A percentile compares a stretch with the other conserved stretches of the same genome.
Conservation (phyloP, 2,329 filamentous ascomycete species). For the Colletotrichum falcatum region DNA sequence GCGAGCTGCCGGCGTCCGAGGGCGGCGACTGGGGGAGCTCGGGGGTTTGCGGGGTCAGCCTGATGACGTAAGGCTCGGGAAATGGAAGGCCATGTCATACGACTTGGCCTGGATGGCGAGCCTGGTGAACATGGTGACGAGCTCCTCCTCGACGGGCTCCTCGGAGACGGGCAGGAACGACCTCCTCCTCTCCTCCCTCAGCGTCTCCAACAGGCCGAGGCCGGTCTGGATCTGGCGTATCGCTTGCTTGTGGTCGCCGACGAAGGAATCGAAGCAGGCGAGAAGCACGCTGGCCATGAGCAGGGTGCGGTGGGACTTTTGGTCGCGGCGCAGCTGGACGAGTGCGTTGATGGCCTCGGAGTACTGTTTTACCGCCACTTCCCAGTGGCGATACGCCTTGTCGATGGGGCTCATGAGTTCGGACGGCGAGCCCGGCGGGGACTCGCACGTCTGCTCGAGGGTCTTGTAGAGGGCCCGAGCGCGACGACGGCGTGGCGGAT, state of each 20-base stretch:
- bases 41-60: constrained; percentile 55
- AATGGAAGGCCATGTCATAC: constrained; percentile 77
- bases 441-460: constrained; percentile 67
- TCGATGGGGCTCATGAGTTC: constrained; percentile 49
- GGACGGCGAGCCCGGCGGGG: constrained; percentile 60
- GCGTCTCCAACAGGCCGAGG: constrained; percentile 64
- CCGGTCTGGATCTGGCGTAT: constrained; percentile 72
- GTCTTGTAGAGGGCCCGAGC: constrained; percentile 75
- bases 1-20: constrained; percentile 56
- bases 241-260: constrained; percentile 71
- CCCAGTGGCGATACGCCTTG: constrained; percentile 64
- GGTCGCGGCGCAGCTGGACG: constrained; percentile 57
- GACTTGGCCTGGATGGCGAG: constrained; percentile 75
- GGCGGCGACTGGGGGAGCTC: constrained; percentile 55
- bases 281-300: constrained; percentile 75
- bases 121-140: constrained; percentile 72
- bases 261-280: constrained; percentile 76
- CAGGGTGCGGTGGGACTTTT: constrained; percentile 62
- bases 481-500: constrained; percentile 75
- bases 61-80: constrained; percentile 72
- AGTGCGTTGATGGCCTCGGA: constrained; percentile 66
- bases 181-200: constrained; percentile 59
- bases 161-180: constrained; percentile 55
- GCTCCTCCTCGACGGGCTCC: constrained; percentile 67
- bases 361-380: constrained; percentile 71